Conservation (phyloP, 768 basidiomycete species). For the Tricholoma saponaceum region DNA sequence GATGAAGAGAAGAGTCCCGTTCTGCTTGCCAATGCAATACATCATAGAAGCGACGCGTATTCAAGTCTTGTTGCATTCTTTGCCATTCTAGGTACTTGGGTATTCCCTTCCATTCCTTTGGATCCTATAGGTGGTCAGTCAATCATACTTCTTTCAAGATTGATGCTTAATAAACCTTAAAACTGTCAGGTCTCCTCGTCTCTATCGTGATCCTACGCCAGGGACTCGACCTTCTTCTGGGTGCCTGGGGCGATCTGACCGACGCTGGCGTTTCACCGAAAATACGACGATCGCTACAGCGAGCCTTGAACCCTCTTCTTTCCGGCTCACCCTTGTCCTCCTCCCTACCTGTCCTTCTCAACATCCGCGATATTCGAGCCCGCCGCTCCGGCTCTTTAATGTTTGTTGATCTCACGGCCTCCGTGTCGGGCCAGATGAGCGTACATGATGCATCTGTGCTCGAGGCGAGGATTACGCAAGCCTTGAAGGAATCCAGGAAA, state of each 20-base stretch:
- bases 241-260: constrained; percentile 77
- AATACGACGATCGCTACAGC: constrained; percentile 50
- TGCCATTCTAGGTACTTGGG: constrained; percentile 88
- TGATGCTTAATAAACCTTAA: neutral
- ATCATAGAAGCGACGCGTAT: constrained; percentile 97
- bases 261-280: constrained; percentile 71
- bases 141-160: constrained; percentile 3
- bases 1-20: constrained; percentile 90
- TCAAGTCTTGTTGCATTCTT: constrained; percentile 88
- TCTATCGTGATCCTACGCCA: constrained; percentile 86
- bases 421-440: constrained; percentile 57
- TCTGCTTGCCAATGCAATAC: constrained; percentile 91
- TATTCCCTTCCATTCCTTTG: constrained; percentile 80
- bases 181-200: constrained; percentile 66
- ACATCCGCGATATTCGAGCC: constrained; percentile 57
- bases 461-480: constrained; percentile 55
- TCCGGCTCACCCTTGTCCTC: constrained; percentile 23
- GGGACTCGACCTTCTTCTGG: constrained; percentile 59
- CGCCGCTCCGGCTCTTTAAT: constrained; percentile 78
- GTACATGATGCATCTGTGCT: constrained; percentile 55
- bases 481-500: constrained; percentile 52
- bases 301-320: constrained; percentile 52
- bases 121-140: constrained; percentile 89
- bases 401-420: constrained; percentile 77
- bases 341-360: constrained; percentile 32